Conservation (phyloP, 2,329 filamentous ascomycete genomes). For the Mycosphaerella sp. region DNA sequence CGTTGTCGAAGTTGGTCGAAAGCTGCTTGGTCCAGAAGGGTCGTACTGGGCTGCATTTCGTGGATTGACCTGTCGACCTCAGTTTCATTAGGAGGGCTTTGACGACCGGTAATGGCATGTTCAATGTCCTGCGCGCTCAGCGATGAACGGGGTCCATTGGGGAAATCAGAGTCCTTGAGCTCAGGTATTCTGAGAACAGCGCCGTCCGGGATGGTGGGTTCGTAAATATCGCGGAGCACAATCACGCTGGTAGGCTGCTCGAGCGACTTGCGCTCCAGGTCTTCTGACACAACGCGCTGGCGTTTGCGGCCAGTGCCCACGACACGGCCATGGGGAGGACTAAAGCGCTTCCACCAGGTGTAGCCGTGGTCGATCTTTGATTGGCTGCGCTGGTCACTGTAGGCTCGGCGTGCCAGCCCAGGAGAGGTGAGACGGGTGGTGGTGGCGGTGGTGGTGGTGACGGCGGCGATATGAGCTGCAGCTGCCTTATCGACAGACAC, state of each 20-base stretch:
- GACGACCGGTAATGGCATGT: conserved; percentile 15
- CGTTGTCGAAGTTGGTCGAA: conserved; percentile 19
- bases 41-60: conserved; percentile 20
- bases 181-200: neutral
- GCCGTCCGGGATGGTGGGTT: neutral
- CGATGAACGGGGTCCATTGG: neutral
- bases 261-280: conserved; percentile 22
- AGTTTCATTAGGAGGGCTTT: conserved; percentile 19
- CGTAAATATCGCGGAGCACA: conserved; percentile 17
- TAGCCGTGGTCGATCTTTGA: neutral
- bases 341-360: conserved; percentile 5
- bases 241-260: conserved; percentile 26
- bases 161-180: neutral
- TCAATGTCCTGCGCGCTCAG: conserved; percentile 24
- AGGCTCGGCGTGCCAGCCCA: no score
- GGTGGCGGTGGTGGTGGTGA: no score
- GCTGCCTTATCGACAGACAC: neutral
- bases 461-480: neutral
- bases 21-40: conserved; percentile 21
- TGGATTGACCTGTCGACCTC: conserved; percentile 31
- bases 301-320: conserved; percentile 26
- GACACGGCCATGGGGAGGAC: conserved; percentile 23
- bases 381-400: no score
- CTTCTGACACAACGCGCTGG: conserved; percentile 24
- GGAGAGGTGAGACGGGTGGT: no score